Evolutionary conservation across 2,329 filamentous ascomycete genomes (phyloP).

Genomic region (Dothistroma pini): DNA sequence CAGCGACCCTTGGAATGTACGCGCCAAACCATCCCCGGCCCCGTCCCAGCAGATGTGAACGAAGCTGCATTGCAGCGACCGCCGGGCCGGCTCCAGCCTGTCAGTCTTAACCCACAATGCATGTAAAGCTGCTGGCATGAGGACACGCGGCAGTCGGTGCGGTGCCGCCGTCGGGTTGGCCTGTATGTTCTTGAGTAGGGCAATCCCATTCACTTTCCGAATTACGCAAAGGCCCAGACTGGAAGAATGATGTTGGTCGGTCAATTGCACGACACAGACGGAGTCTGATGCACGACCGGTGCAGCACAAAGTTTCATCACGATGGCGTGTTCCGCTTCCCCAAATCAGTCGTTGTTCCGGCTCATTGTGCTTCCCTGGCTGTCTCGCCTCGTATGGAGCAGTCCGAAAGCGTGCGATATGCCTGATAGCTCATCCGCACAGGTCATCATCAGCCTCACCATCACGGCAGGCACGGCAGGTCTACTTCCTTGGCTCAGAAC

Average conservation of each 20-base stretch:
- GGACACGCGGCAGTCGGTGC: constrained; percentile 5
- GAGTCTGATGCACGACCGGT: not conserved
- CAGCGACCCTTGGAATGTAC: not conserved
- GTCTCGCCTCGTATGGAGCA: not conserved
- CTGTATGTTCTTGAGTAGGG: not conserved
- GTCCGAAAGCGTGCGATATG: not conserved
- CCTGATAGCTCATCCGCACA: not conserved
- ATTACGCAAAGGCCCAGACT: not conserved
- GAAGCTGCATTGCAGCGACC: constrained; percentile 4
- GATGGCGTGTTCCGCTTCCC: not conserved
- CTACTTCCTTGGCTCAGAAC: constrained; percentile 9
- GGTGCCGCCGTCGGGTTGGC: constrained; percentile 1
- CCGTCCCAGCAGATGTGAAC: not conserved
- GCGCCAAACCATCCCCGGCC: not conserved
- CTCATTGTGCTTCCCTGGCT: not conserved
- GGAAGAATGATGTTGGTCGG: not conserved
- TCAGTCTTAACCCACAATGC: constrained; percentile 8
- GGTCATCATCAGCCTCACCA: constrained; percentile 8
- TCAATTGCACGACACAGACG: not conserved
- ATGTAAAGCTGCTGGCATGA: constrained; percentile 6
- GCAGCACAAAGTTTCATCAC: not conserved
- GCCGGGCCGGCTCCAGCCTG: constrained; percentile 9
- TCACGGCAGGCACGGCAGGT: constrained; percentile 13
- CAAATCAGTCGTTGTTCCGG: not conserved
- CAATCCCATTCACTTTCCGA: not conserved